phyloP scores from a whole-genome alignment of 1,284 basidiomycete species.

The Schizophyllum commune region DNA sequence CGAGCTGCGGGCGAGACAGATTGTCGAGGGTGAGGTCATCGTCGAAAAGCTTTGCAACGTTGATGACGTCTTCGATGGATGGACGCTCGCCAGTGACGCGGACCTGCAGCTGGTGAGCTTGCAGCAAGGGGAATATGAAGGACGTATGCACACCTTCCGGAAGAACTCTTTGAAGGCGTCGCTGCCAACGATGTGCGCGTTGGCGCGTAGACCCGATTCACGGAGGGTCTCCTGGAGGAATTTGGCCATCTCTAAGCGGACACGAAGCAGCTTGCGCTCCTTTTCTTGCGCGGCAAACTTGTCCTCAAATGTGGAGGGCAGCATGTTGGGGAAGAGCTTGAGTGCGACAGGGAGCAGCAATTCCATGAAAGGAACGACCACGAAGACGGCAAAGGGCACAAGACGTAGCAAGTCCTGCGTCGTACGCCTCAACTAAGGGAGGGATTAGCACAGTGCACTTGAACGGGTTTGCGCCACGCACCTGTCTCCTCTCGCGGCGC shows the following conservation, averaged over 20 bases:
- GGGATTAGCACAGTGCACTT: constrained; percentile 4
- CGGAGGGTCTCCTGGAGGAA: constrained; percentile 97
- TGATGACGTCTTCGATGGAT: constrained; percentile 83
- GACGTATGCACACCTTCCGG: constrained; percentile 61
- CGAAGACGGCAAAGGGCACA: constrained; percentile 91
- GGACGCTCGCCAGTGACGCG: constrained; percentile 94
- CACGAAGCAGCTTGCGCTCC: constrained; percentile 89
- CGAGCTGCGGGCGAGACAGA: constrained; percentile 92
- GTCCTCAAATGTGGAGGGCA: constrained; percentile 97
- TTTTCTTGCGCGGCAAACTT: constrained; percentile 96
- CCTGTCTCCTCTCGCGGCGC: constrained; percentile 90
- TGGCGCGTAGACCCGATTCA: constrained; percentile 89
- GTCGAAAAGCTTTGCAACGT: constrained; percentile 94
- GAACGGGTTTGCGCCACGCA: constrained; percentile 23
- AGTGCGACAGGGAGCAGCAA: constrained; percentile 93
- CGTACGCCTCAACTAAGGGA: constrained; percentile 76
- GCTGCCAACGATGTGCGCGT: constrained; percentile 84
- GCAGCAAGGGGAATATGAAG: constrained; percentile 1
- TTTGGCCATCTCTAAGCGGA: constrained; percentile 97
- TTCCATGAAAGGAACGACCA: constrained; percentile 98
- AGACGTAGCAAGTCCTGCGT: constrained; percentile 90
- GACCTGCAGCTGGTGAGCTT: constrained; percentile 40
- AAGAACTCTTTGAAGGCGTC: constrained; percentile 99
- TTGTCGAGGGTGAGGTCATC: constrained; percentile 98
- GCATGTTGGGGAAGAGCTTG: constrained; percentile 98